These are phyloP conservation scores for Hygrocybe punicea DNA, from an alignment of 768 basidiomycete genomes.

Conservation along the genomic window DNA sequence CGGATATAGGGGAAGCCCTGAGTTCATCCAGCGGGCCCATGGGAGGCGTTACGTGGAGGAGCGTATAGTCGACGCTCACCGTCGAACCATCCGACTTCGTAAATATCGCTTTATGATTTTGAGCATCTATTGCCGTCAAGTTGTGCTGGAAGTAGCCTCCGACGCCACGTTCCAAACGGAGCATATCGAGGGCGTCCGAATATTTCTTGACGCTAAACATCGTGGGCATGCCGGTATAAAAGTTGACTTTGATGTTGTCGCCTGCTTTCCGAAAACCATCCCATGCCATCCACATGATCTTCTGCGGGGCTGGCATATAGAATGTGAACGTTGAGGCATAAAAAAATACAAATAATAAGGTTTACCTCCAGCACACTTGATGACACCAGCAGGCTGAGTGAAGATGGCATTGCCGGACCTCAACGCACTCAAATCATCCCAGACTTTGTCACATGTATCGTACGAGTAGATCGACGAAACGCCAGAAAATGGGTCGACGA, in stretches of 20 bases:
- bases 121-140: slow-evolving; percentile 67
- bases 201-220: slow-evolving; percentile 99
- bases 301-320: slow-evolving; percentile 62
- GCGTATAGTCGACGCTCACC: slow-evolving; percentile 70
- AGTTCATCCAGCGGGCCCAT: slow-evolving; percentile 86
- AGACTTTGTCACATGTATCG: slow-evolving; percentile 84
- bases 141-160: slow-evolving; percentile 82
- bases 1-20: slow-evolving; percentile 72
- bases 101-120: slow-evolving; percentile 80
- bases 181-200: slow-evolving; percentile 74
- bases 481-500: slow-evolving; percentile 71
- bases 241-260: slow-evolving; percentile 62
- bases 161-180: slow-evolving; percentile 77
- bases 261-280: slow-evolving; percentile 66
- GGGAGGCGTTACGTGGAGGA: slow-evolving; percentile 86
- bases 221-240: slow-evolving; percentile 86
- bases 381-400: slow-evolving; percentile 87
- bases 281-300: slow-evolving; percentile 98
- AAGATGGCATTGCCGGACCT: slow-evolving; percentile 84
- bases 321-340: not conserved
- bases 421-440: slow-evolving; percentile 75
- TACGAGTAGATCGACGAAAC: slow-evolving; percentile 94
- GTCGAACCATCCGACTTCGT: slow-evolving; percentile 68
- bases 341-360: not conserved
- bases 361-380: slow-evolving; percentile 91